Evolutionary conservation across 345 rosid species (phyloP), one percentile per base, ranked within the genome.

Genomic region (Cardiospermum halicacabum): DNA sequence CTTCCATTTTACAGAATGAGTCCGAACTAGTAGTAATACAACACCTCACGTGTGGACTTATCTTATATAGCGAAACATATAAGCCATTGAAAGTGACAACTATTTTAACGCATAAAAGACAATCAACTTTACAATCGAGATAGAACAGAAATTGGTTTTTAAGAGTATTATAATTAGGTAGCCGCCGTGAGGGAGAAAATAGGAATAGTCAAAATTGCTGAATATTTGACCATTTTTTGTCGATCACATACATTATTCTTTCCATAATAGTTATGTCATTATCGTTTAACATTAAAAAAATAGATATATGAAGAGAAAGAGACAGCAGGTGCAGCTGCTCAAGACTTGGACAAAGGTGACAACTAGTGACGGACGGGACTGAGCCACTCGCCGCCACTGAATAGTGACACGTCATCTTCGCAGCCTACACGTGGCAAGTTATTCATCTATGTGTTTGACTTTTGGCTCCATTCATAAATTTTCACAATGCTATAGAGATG

Each of bases 171-270:
- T 26, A 2, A 45, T 62, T 62, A 4, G 15, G 19, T 19, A 54
- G 77, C 69, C 71, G 80, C 60, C 80, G 60, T 34, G 2, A 9
- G 50, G 39, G 67, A 15, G 43, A 3, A 36, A 27, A 31, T 32
- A 15, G 16, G 9, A 2, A 13, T 40, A 10, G 77, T 69, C 71
- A 47, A 40, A 42, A 9, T n/a, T 24, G 43, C 50, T 62, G 58
- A 60, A 66, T 49, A 66, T 36, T 80, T 69, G 77, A 77, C 79
- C 74, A 62, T 15, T 13, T n/a, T 63, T 30, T 27, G 4, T 59
- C 11, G 7, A 19, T 21, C 6, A 48, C 5, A 12, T 26, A 1
- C n/a, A 31, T 43, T 31, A 26, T 28, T 3, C 15, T 13, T 15
- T 43, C 36, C 62, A 18, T 12, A 47, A 65, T 43, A 31, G 25